Conservation (phyloP, 106 monocot species). For the Dendrobium officinale region DNA sequence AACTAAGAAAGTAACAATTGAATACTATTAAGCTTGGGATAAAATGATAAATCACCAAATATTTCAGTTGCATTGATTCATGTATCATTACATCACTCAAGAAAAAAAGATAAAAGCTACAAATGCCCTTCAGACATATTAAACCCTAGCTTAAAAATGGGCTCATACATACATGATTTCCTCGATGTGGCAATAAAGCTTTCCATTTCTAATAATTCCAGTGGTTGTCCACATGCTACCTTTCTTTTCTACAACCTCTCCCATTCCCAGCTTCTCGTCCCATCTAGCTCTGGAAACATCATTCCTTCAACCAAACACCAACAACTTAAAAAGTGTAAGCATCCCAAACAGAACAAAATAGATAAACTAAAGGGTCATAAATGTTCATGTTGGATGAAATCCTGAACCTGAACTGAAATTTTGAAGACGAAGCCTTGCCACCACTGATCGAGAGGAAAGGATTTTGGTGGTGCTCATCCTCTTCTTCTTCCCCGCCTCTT, state of each 20-base stretch:
- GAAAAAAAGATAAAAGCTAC: not conserved
- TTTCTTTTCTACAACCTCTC: conserved; percentile 71
- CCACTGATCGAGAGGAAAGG: conserved; percentile 33
- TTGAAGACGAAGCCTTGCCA: conserved; percentile 26
- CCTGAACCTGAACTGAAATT: conserved; percentile 54
- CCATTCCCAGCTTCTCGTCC: conserved; percentile 57
- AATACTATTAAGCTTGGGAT: not conserved
- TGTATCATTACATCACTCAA: not conserved
- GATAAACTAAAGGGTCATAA: not conserved
- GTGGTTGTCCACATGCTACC: conserved; percentile 74
- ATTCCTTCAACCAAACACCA: conserved; percentile 26
- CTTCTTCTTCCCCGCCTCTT: conserved; percentile 23
- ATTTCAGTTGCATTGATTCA: not conserved
- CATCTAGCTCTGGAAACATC: conserved; percentile 61
- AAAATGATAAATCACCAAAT: not conserved
- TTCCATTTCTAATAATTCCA: conserved; percentile 61
- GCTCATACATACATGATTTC: conserved; percentile 55
- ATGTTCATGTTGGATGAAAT: not conserved
- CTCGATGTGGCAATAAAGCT: conserved; percentile 79
- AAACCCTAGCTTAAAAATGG: too few species aligned
- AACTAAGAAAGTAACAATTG: not conserved
- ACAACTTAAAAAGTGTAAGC: not conserved
- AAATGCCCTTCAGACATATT: not conserved
- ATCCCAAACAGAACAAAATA: not conserved
- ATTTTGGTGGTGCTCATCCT: conserved; percentile 52